Base-by-base conservation (phyloP, 2,329 filamentous ascomycete genomes). In the Colletotrichum liaoningense region DNA sequence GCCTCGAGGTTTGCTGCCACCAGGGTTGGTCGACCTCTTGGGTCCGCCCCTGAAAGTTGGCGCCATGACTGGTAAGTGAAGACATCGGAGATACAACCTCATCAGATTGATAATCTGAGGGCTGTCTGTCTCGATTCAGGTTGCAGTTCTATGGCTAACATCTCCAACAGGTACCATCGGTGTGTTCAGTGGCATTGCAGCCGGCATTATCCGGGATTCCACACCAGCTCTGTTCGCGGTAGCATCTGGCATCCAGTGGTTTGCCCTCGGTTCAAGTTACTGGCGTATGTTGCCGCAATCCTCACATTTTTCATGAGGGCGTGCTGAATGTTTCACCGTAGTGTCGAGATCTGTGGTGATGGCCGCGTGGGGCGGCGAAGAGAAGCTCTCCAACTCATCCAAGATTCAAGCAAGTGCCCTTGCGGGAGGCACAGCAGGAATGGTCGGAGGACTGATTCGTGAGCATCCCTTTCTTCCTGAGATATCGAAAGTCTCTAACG, bases 221-320 rank as follows among this genome's bases (percentile, higher is more conserved):
- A 90, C 89, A 16, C 92, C 94, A 4, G 87, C 91, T 2, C 83
- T 96, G 7, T 96, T 95, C 83, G 92, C 94, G 0, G 77, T 93
- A 14, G 88, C 92, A 49, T 92, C 93, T 26, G 93, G 94, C 22
- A 86, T 94, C 54, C 95, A 97, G 83, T 98, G 94, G 90, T 94
- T 94, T 82, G 88, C 90, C 55, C 88, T 97, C 52, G 94, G 94
- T 46, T 90, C 89, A 59, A 93, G 90, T 19, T 98, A 92, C 80
- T 96, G 92, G 88, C 92, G 93, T 92, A 86, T 79, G 90, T 83
- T 55, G 1, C 28, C 19, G 26, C 1, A 22, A 24, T 46, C 64
- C 30, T 30, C 72, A 26, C 56, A 33, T 4, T 30, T 42, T 38
- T 33, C 33, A 8, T 16, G 4, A 49, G 42, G 12, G 24, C 8